Conservation (phyloP, 345 rosid species). For the Aquilaria sinensis region DNA sequence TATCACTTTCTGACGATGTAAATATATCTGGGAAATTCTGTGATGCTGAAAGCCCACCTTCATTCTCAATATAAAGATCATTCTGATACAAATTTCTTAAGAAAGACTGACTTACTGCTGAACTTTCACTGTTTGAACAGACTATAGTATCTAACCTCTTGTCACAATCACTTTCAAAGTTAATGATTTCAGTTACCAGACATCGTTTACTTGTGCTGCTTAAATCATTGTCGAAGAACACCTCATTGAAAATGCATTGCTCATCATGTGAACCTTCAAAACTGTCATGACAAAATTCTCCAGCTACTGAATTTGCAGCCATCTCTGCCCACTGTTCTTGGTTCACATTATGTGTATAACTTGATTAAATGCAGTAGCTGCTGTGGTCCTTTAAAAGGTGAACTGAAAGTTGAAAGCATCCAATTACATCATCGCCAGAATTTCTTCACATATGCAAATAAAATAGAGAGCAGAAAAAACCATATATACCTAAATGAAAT, state of each 20-base stretch:
- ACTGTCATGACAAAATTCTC: conserved; percentile 31
- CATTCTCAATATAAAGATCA: conserved; percentile 23
- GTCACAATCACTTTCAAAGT: conserved; percentile 32
- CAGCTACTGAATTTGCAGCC: conserved; percentile 18
- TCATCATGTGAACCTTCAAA: conserved; percentile 56
- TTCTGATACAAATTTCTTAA: conserved; percentile 21
- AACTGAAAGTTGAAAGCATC: too few relatives aligned
- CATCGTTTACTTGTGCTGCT: conserved; percentile 30
- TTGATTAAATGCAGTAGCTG: too few relatives aligned
- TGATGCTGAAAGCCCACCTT: conserved; percentile 21
- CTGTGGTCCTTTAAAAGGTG: too few relatives aligned
- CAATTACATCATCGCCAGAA: too few relatives aligned
- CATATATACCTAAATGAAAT: too few relatives aligned
- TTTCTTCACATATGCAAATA: too few relatives aligned
- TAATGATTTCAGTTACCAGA: conserved; percentile 37
- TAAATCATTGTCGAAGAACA: conserved; percentile 37
- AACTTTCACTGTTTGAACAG: conserved; percentile 47
- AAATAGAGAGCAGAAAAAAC: too few relatives aligned
- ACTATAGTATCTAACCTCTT: conserved; percentile 29
- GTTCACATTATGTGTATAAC: neutral
- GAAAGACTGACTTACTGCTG: conserved; percentile 39
- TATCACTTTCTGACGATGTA: conserved; percentile 24
- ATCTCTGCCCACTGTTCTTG: conserved; percentile 25
- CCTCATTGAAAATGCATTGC: conserved; percentile 41
- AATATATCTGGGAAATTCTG: conserved; percentile 25